These are phyloP conservation scores for Exophiala dermatitidis DNA, from an alignment of 2,329 filamentous ascomycete genomes.

Conservation along the genomic window DNA sequence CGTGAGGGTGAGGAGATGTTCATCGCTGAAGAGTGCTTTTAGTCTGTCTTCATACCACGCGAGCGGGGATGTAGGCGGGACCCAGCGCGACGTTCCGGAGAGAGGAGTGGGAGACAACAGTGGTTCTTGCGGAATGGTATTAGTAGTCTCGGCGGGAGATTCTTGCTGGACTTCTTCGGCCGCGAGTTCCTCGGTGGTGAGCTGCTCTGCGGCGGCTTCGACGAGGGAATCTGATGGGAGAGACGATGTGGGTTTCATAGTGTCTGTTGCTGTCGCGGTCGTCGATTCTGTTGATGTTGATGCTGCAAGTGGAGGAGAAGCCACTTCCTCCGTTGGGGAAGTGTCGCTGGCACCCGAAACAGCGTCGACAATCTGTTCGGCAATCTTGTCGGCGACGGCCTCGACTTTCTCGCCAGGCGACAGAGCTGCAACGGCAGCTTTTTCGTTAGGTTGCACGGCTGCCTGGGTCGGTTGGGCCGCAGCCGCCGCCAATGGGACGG, in stretches of 20 bases:
- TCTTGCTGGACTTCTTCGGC: conserved; percentile 5
- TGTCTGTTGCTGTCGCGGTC: too few species aligned
- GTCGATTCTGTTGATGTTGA: neutral
- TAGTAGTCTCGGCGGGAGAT: neutral
- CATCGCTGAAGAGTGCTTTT: conserved; percentile 59
- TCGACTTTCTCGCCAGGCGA: conserved; percentile 14
- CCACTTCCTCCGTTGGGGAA: neutral
- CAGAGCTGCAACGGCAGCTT: conserved; percentile 2
- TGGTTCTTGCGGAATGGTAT: conserved; percentile 1
- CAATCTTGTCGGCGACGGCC: conserved; percentile 21
- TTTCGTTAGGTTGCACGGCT: conserved; percentile 13
- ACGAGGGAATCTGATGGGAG: conserved; percentile 4
- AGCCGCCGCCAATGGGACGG: conserved; percentile 9
- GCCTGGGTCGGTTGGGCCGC: conserved; percentile 1
- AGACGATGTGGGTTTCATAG: neutral
- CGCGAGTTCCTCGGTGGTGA: conserved; percentile 10
- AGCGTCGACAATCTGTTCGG: conserved; percentile 19
- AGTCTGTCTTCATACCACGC: conserved; percentile 46
- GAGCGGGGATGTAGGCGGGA: conserved; percentile 28
- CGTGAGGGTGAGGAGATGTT: conserved; percentile 50
- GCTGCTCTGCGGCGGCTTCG: conserved; percentile 15
- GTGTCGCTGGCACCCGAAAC: conserved; percentile 11
- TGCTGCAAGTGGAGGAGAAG: neutral
- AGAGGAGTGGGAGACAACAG: conserved; percentile 3
- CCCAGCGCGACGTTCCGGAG: conserved; percentile 10